These are phyloP conservation scores for Barnettozyma sucrosica DNA, from an alignment of 805 yeast species.

Conservation along the genomic window DNA sequence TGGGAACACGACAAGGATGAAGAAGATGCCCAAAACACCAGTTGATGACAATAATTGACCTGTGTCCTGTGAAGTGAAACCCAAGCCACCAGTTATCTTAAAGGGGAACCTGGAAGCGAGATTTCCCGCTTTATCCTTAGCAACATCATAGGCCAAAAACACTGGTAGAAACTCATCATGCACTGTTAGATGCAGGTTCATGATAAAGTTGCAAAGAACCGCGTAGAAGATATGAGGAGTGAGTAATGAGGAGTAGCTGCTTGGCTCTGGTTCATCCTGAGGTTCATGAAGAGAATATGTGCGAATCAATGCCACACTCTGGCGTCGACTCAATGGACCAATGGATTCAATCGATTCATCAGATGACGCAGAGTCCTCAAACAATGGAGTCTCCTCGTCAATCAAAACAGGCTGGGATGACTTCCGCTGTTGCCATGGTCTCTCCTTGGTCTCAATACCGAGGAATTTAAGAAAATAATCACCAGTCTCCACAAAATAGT, in stretches of 20 bases:
- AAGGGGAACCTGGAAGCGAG: slow-evolving; percentile 17
- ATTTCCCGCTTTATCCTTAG: slow-evolving; percentile 10
- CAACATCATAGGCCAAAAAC: slow-evolving; percentile 36
- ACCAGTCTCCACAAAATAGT: slow-evolving; percentile 41
- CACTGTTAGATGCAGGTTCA: slow-evolving; percentile 43
- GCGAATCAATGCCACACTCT: slow-evolving; percentile 28
- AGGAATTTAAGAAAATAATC: slow-evolving; percentile 26
- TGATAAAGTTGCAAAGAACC: slow-evolving; percentile 33
- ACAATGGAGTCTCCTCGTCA: slow-evolving; percentile 15
- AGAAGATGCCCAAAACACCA: slow-evolving; percentile 18
- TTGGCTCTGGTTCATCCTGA: slow-evolving; percentile 21
- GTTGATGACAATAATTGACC: slow-evolving; percentile 20
- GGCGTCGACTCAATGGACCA: slow-evolving; percentile 28
- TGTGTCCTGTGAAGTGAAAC: slow-evolving; percentile 17
- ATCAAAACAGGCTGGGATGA: background rate
- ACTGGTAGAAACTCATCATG: slow-evolving; percentile 53
- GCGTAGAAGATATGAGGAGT: slow-evolving; percentile 31
- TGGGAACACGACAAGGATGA: slow-evolving; percentile 16
- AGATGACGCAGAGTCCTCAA: slow-evolving; percentile 11
- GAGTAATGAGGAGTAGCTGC: slow-evolving; percentile 23
- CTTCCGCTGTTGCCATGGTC: slow-evolving; percentile 25
- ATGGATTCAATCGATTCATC: slow-evolving; percentile 26
- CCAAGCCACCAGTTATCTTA: slow-evolving; percentile 20
- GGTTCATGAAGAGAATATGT: slow-evolving; percentile 28
- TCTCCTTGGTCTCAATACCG: slow-evolving; percentile 16